Evolutionary conservation across 2,329 filamentous ascomycete genomes (phyloP).

Genomic region (Teratosphaeriaceae sp.): DNA sequence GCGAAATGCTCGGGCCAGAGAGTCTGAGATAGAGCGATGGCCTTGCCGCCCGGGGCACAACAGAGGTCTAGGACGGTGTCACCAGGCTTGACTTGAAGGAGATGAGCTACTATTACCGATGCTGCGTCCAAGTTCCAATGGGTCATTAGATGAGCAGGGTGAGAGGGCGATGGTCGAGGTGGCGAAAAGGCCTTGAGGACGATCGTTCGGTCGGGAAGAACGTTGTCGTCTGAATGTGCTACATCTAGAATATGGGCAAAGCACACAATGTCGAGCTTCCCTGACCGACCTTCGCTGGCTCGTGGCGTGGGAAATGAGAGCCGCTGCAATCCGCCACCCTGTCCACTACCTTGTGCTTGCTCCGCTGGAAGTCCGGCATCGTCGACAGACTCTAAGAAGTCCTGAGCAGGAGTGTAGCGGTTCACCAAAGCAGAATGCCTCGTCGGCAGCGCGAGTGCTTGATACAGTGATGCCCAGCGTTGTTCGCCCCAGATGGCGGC

Average conservation of each 20-base stretch:
- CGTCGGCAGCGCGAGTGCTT: slow-evolving; percentile 18
- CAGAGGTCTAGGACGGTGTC: slow-evolving; percentile 37
- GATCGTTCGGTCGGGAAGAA: too few relatives aligned
- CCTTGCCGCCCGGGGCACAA: slow-evolving; percentile 34
- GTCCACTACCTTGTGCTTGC: not conserved
- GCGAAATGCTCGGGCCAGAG: slow-evolving; percentile 21
- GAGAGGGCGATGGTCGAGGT: slow-evolving; percentile 4
- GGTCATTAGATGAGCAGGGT: slow-evolving; percentile 12
- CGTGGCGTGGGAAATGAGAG: not conserved
- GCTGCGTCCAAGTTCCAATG: slow-evolving; percentile 29
- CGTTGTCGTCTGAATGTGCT: too few relatives aligned
- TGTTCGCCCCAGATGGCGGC: slow-evolving; percentile 22
- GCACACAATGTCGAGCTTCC: not conserved
- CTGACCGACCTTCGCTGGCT: not conserved
- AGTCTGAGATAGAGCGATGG: slow-evolving; percentile 27
- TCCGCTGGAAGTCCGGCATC: slow-evolving; percentile 5
- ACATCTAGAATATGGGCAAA: too few relatives aligned
- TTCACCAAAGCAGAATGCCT: slow-evolving; percentile 25
- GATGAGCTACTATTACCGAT: slow-evolving; percentile 29
- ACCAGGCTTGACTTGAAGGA: slow-evolving; percentile 30
- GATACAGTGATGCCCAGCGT: slow-evolving; percentile 24
- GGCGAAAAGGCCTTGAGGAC: slow-evolving; percentile 18
- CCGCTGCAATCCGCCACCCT: not conserved
- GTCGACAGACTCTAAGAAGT: slow-evolving; percentile 9
- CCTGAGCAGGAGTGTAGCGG: slow-evolving; percentile 16